Conservation (phyloP, 2,329 filamentous ascomycete species). For the Emydomyces testavorans region DNA sequence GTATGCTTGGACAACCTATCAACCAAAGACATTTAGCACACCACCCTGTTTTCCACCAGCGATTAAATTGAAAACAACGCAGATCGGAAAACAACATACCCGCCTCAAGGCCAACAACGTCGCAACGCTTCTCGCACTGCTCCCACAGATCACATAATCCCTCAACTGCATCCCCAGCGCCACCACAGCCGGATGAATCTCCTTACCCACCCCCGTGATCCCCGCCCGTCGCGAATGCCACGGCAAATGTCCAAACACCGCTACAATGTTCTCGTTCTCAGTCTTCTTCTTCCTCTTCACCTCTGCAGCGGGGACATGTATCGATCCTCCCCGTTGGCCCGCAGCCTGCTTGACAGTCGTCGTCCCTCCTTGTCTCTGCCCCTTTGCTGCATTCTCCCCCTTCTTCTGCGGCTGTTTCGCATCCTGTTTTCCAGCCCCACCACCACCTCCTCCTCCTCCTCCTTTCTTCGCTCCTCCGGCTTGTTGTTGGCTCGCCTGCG, state of each 20-base stretch:
- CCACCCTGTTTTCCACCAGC: background rate
- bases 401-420: constrained; percentile 15
- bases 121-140: constrained; percentile 73
- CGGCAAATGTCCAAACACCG: constrained; percentile 75
- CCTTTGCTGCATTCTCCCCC: constrained; percentile 18
- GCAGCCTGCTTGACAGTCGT: constrained; percentile 13
- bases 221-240: constrained; percentile 59
- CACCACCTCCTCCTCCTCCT: no score
- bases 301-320: constrained; percentile 29
- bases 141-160: constrained; percentile 77
- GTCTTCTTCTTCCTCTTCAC: constrained; percentile 38
- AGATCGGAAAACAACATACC: constrained; percentile 38
- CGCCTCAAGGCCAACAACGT: constrained; percentile 83
- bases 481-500: constrained; percentile 10
- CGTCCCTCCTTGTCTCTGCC: constrained; percentile 17
- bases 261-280: constrained; percentile 52
- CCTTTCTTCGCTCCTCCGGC: constrained; percentile 18
- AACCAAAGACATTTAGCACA: background rate
- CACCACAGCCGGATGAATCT: constrained; percentile 76
- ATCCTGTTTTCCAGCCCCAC: no score
- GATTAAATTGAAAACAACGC: background rate
- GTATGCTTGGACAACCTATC: constrained; percentile 81
- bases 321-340: constrained; percentile 29
- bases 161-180: constrained; percentile 82
- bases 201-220: constrained; percentile 51